Evolutionary conservation across 768 basidiomycete species (phyloP), one percentile per base, ranked within the genome.

Genomic region (button mushroom (Agaricus bisporus)): DNA sequence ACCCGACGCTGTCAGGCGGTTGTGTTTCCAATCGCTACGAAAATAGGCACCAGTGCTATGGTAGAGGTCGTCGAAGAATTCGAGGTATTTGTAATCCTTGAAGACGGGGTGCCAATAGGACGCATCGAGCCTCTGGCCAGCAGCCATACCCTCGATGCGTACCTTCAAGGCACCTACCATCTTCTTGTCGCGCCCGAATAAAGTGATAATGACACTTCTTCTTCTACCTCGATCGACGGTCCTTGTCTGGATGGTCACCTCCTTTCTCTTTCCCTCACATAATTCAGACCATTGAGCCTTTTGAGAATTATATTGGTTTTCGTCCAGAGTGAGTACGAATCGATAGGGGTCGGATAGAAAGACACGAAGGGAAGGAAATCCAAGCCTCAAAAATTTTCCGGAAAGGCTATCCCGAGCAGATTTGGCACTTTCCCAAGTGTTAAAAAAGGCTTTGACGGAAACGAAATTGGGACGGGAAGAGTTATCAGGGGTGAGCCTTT

Each of bases 81-180:
- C 28, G 46, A 62, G 69, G 7, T 66, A 68, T 32, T 62, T 57
- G 18, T 58, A 5, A 35, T 28, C 56, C 32, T 44, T 60, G 54
- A 82, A 70, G 0, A 71, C 70, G 32, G 69, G 64, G 63, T 83
- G 81, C 82, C 81, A 84, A 32, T 71, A 71, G 3, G 66, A 64
- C 2, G 66, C 55, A 39, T 67, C 70, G 9, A 84, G 65, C 35
- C 65, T 75, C 38, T 78, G 75, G 5, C 83, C 83, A 20, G 69
- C 69, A 2, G 73, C 75, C 37, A 85, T 61, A 48, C 68, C 74
- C 62, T 85, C 83, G 0, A 81, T 77, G 48, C 82, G 68, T 11
- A 84, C 82, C 66, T 83, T 85, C 55, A 85, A 60, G 4, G 73
- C 70, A 1, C 83, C 83, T 1, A 77, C 72, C 1, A 73, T 73